These are phyloP conservation scores for Sedum album DNA, from an alignment of 164 flowering plant species.

Conservation along the genomic window DNA sequence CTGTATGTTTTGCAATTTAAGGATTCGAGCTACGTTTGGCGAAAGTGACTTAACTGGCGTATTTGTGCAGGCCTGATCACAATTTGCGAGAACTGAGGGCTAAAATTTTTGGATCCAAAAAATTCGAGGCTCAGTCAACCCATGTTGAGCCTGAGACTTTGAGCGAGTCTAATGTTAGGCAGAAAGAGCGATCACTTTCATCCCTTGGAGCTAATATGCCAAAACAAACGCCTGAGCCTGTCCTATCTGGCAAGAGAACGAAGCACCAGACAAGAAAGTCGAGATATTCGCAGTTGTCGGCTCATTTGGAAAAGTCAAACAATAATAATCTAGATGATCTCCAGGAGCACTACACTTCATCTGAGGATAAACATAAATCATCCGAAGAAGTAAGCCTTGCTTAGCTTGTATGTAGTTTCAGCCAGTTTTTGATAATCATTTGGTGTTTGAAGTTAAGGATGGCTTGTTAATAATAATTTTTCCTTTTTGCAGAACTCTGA, in stretches of 20 bases:
- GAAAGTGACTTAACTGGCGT: background rate
- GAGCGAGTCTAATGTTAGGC: constrained; percentile 33
- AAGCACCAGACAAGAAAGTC: constrained; percentile 57
- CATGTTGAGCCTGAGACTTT: constrained; percentile 41
- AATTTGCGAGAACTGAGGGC: constrained; percentile 79
- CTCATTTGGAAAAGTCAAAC: constrained; percentile 37
- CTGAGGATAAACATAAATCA: background rate
- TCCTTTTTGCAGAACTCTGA: background rate
- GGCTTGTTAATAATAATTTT: background rate
- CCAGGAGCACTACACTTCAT: constrained; percentile 49
- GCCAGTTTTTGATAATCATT: background rate
- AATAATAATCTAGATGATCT: constrained; percentile 43
- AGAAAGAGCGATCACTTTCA: constrained; percentile 74
- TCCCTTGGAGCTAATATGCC: constrained; percentile 52
- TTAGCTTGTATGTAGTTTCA: background rate
- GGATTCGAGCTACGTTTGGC: background rate
- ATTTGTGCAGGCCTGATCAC: constrained; percentile 73
- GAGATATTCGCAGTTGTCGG: constrained; percentile 40
- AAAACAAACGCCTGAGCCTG: constrained; percentile 45
- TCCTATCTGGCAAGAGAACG: constrained; percentile 72
- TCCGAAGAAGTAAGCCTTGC: background rate
- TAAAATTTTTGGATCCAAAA: constrained; percentile 54
- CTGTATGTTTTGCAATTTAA: background rate
- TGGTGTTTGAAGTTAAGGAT: background rate
- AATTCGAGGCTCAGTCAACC: constrained; percentile 50